phyloP scores from a whole-genome alignment of 495 filamentous ascomycete genomes.

The Symbiotaphrina buchneri region DNA sequence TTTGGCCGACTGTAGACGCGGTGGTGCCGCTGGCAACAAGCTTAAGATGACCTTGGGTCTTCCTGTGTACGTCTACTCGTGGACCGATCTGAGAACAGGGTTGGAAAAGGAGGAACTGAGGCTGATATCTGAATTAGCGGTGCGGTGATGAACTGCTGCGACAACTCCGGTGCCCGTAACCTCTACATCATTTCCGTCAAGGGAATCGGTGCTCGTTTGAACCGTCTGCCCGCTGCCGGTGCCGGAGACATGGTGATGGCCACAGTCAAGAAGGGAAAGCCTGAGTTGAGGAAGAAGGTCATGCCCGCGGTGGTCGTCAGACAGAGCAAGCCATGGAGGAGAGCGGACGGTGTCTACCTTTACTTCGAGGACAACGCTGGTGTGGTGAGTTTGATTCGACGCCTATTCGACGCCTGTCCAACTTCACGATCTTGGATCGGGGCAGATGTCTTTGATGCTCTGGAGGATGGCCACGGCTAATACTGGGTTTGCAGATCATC shows the following conservation, averaged over 20 bases:
- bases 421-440: not conserved
- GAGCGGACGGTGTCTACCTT: slow-evolving; percentile 89
- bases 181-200: slow-evolving; percentile 99
- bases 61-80: slow-evolving; percentile 74
- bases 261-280: slow-evolving; percentile 99
- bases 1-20: too few species aligned
- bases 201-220: slow-evolving; percentile 95
- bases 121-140: slow-evolving; percentile 30
- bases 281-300: slow-evolving; percentile 98
- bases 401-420: too few species aligned
- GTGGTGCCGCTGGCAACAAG: slow-evolving; percentile 96
- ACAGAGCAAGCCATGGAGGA: slow-evolving; percentile 98
- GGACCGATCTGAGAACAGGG: too few species aligned
- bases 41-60: slow-evolving; percentile 99
- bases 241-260: slow-evolving; percentile 99
- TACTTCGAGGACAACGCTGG: slow-evolving; percentile 99
- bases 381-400: slow-evolving; percentile 58
- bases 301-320: slow-evolving; percentile 97
- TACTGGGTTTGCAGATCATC: slow-evolving; percentile 47
- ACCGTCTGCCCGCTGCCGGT: slow-evolving; percentile 91
- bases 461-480: not conserved
- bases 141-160: slow-evolving; percentile 90
- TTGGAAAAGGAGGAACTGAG: too few species aligned
- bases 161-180: slow-evolving; percentile 97
- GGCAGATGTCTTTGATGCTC: not conserved